phyloP scores from a whole-genome alignment of 2,329 filamentous ascomycete species.

The Aspergillus phoenicis region DNA sequence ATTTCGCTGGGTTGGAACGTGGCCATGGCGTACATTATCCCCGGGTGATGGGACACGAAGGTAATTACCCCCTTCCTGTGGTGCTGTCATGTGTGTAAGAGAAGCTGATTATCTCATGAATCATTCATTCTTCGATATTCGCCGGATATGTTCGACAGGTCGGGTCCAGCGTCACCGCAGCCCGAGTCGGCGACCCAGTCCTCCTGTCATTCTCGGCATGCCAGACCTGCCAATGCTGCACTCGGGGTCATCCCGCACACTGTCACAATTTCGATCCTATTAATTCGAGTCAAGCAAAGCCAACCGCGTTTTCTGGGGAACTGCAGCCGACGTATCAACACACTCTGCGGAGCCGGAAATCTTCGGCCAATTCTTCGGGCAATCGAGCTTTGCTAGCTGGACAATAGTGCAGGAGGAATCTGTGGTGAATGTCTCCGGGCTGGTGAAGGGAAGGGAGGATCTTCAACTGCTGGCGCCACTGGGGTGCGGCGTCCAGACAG shows the following conservation, averaged over 20 bases:
- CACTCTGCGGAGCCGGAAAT: conserved; percentile 25
- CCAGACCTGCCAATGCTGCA: conserved; percentile 52
- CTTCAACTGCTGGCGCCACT: conserved; percentile 36
- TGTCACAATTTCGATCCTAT: conserved; percentile 52
- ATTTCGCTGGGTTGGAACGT: conserved; percentile 46
- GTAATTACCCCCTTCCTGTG: conserved; percentile 26
- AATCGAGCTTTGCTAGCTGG: conserved; percentile 48
- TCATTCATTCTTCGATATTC: neutral
- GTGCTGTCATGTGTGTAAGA: neutral
- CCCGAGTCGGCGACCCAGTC: conserved; percentile 50
- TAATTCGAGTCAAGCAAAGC: conserved; percentile 41
- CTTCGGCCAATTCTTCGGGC: conserved; percentile 52
- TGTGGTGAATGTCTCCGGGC: conserved; percentile 46
- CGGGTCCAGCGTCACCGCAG: conserved; percentile 46
- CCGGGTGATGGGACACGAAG: conserved; percentile 58
- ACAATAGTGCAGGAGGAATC: conserved; percentile 44
- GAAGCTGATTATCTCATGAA: neutral
- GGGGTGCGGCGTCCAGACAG: conserved; percentile 11
- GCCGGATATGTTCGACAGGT: conserved; percentile 53
- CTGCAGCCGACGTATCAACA: neutral
- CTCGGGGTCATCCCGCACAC: conserved; percentile 49
- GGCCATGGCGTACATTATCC: conserved; percentile 48
- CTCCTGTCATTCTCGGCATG: conserved; percentile 54
- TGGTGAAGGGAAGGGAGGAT: conserved; percentile 34
- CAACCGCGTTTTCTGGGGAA: conserved; percentile 12